Evolutionary conservation across 2,329 filamentous ascomycete genomes (phyloP), one percentile per base, ranked within the genome.

Genomic region (Diatrype stigma): DNA sequence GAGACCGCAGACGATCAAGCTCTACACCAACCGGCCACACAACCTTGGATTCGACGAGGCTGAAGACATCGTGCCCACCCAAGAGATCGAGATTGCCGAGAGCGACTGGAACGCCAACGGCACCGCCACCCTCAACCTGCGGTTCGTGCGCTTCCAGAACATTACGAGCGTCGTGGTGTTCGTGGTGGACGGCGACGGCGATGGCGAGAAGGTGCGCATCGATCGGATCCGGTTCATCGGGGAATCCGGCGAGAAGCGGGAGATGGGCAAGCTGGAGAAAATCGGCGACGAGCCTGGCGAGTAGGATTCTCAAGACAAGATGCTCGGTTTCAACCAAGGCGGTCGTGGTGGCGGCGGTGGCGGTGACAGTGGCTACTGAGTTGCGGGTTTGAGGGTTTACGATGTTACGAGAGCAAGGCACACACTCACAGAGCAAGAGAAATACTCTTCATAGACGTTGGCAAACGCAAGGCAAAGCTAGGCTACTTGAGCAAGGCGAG

Each of bases 81-180:
- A 99, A 71, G 80, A 78, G 48, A 83, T 96, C 53, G 86, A 86
- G 62, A 78, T 99, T 42, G 77, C 79, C 54, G 76, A 85, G 44
- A 78, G 80, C 48, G 90, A 96, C 64, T 99, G 94, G 93, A 89
- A 91, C 68, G 75, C 79, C 42, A 83, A 89, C 14, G 87, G 85
- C 47, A 93, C 89, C 8, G 87, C 84, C 14, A 88, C 78, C 61
- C 73, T 93, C 49, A 73, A 80, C 42, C 73, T 97, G 62, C 88
- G 92, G 14, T 96, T 93, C 65, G 94, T 99, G 72, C 96, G 96
- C 74, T 99, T 97, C 77, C 94, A 97, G 73, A 95, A 91, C 66
- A 88, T 96, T 49, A 87, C 84, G 53, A 94, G 86, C 55, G 67
- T 99, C 61, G 87, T 96, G 17, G 62, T 99, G 11, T 99, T 96